Base-by-base conservation (phyloP, 2,329 filamentous ascomycete species). In the Coccinonectria pachysandricola region DNA sequence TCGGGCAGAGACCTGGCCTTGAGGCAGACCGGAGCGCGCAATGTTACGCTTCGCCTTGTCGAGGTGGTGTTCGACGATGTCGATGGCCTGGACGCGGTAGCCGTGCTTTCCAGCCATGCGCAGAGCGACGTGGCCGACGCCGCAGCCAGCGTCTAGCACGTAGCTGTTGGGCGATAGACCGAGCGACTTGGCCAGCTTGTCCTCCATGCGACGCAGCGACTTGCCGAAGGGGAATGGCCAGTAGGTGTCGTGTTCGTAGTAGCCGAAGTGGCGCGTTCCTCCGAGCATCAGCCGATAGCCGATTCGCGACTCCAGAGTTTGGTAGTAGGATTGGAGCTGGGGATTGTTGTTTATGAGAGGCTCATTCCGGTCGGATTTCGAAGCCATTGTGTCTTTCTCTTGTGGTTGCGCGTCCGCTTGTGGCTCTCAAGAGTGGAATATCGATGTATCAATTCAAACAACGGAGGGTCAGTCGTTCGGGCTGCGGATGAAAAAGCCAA, bases 121-220 rank as follows among this genome's bases (percentile, higher is more conserved):
- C 4, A 65, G 44, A 1, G 67, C 65, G 6, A 71, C 65, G 31
- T 64, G 53, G 8, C 58, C 66, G 2, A 57, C 53, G 1, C 67
- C 66, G 32, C 60, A 65, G 7, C 66, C 64, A 0, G 65, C 65
- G 35, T 71, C 67, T 5, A 71, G 52, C 1, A 70, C 56, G 13
- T 42, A 42, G 1, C 61, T 42, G 6, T 61, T 60, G 2, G 40
- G 17, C 11, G 51, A 45, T 3, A 65, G 49, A 11, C 40, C 35
- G 6, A 68, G 39, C 2, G 43, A 46, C 8, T 46, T 43, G 28
- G 50, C 51, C 5, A 72, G 44, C 31, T 62, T 57, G 23, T 64
- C 57, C 39, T 71, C 65, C 67, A 71, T 71, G n/a, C 35, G 41
- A 11, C 62, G 52, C 17, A 67, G 52, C 3, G 57, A 46, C 9